phyloP scores from a whole-genome alignment of 2,329 filamentous ascomycete species.

The Beauveria varroae region DNA sequence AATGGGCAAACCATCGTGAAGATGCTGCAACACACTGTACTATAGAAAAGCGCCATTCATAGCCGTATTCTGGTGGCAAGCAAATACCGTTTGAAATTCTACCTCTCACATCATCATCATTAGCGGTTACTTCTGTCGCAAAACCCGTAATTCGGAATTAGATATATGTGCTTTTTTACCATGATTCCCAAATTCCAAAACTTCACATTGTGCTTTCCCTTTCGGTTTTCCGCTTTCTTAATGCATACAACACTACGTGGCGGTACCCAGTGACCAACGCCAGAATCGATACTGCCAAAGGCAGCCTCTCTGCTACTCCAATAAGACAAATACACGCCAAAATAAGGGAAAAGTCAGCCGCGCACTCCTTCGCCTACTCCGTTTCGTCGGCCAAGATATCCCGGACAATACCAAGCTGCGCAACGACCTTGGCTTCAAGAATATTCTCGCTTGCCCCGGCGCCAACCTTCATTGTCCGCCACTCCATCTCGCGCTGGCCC shows the following conservation, averaged over 20 bases:
- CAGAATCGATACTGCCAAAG: slow-evolving; percentile 2
- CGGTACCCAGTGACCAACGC: slow-evolving; percentile 7
- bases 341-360: slow-evolving; percentile 14
- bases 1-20: background rate
- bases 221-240: background rate
- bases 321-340: background rate
- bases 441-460: slow-evolving; percentile 46
- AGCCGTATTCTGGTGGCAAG: background rate
- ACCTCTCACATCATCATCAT: background rate
- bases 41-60: background rate
- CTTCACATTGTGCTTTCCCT: background rate
- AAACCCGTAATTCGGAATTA: background rate
- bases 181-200: background rate
- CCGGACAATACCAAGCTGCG: slow-evolving; percentile 55
- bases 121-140: background rate
- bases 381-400: slow-evolving; percentile 47
- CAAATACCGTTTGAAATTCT: background rate
- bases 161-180: background rate
- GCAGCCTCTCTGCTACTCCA: background rate
- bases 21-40: background rate
- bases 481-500: slow-evolving; percentile 63
- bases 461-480: slow-evolving; percentile 37
- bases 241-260: background rate
- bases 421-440: slow-evolving; percentile 69
- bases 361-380: slow-evolving; percentile 24